Conservation (phyloP, 1,139 yeast species). For the Yamadazyma mexicana region DNA sequence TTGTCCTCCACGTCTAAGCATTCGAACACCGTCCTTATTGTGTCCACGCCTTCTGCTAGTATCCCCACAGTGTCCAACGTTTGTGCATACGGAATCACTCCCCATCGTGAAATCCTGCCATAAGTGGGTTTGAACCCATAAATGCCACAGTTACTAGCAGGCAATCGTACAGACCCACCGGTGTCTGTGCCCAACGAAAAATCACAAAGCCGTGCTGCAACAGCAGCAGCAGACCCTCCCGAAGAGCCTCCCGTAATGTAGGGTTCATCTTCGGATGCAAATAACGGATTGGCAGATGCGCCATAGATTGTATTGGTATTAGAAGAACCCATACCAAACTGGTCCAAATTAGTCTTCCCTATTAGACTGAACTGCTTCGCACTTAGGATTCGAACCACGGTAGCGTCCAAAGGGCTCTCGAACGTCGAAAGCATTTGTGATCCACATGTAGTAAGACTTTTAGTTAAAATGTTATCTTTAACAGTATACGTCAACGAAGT, state of each 20-base stretch:
- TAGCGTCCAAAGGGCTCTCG: conserved; percentile 78
- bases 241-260: conserved; percentile 85
- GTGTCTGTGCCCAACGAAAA: conserved; percentile 88
- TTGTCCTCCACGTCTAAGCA: conserved; percentile 61
- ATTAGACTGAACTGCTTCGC: conserved; percentile 52
- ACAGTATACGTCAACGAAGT: conserved; percentile 14
- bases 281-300: conserved; percentile 66
- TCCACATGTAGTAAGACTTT: conserved; percentile 69
- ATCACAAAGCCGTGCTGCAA: conserved; percentile 67
- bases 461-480: conserved; percentile 80
- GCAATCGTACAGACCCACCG: conserved; percentile 92
- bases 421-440: conserved; percentile 62
- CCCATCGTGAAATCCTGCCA: conserved; percentile 89
- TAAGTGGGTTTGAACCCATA: conserved; percentile 91
- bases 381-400: conserved; percentile 59
- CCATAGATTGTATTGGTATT: conserved; percentile 63
- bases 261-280: conserved; percentile 19
- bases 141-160: conserved; percentile 84
- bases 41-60: conserved; percentile 48
- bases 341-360: conserved; percentile 94
- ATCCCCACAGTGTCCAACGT: conserved; percentile 94
- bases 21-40: conserved; percentile 49
- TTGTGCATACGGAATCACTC: conserved; percentile 91
- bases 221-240: conserved; percentile 95
- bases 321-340: conserved; percentile 94